Conservation (phyloP, 768 basidiomycete species). For the Suillus alpinus region DNA sequence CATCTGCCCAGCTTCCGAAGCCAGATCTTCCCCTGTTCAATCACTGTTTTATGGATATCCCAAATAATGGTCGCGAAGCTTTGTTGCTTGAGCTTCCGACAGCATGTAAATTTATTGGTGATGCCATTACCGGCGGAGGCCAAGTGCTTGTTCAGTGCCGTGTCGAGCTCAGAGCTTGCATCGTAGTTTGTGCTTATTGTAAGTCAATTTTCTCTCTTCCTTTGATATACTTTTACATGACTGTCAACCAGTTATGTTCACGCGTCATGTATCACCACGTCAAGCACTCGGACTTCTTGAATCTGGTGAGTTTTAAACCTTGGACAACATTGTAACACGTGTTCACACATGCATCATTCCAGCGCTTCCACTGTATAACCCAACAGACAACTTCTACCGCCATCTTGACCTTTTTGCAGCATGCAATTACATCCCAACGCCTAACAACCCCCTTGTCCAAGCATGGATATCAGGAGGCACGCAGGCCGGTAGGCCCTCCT, state of each 20-base stretch:
- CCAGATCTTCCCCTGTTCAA: conserved; percentile 30
- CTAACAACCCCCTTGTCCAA: conserved; percentile 37
- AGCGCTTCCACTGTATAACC: conserved; percentile 56
- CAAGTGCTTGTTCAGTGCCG: conserved; percentile 53
- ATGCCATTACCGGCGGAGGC: conserved; percentile 39
- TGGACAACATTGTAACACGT: not conserved
- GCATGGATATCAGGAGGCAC: conserved; percentile 35
- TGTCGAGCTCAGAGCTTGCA: conserved; percentile 53
- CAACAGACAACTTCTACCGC: conserved; percentile 43
- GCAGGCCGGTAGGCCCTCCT: conserved; percentile 6
- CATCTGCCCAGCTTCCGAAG: conserved; percentile 45
- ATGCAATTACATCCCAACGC: conserved; percentile 38
- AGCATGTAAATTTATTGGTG: conserved; percentile 43
- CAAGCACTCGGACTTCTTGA: conserved; percentile 42
- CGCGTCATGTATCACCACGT: conserved; percentile 34
- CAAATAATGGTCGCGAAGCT: conserved; percentile 35
- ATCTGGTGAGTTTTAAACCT: conserved; percentile 34
- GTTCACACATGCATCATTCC: not conserved
- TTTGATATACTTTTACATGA: not conserved
- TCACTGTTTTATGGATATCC: conserved; percentile 43
- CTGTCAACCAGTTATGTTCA: conserved; percentile 43
- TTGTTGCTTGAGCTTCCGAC: conserved; percentile 46
- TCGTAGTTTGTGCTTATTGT: conserved; percentile 53
- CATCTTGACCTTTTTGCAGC: conserved; percentile 47
- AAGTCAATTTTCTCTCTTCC: conserved; percentile 17